phyloP scores from a whole-genome alignment of 768 basidiomycete species.

The Hypholoma sublateritium region DNA sequence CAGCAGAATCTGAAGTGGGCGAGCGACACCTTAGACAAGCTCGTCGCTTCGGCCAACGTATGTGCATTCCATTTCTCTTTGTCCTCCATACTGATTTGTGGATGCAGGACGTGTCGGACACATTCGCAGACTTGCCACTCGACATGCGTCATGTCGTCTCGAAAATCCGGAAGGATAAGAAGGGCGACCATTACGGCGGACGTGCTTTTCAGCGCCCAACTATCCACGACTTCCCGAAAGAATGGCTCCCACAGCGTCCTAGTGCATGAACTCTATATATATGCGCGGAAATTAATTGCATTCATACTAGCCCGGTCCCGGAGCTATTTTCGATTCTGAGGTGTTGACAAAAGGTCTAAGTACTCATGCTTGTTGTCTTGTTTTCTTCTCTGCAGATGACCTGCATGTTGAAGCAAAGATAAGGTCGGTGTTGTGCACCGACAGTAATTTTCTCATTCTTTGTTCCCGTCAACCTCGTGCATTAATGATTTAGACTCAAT shows the following conservation, averaged over 20 bases:
- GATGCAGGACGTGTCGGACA: slow-evolving; percentile 39
- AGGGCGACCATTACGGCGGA: slow-evolving; percentile 65
- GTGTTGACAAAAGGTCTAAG: background rate
- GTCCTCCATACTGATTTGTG: slow-evolving; percentile 1
- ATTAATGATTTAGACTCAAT: background rate
- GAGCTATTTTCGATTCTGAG: background rate
- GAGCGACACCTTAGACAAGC: slow-evolving; percentile 76
- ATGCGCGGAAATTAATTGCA: slow-evolving; percentile 7
- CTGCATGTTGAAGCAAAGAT: background rate
- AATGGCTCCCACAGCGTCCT: slow-evolving; percentile 64
- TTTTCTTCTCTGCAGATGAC: background rate
- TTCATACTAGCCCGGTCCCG: background rate
- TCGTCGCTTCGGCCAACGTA: slow-evolving; percentile 86
- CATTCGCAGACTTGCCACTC: slow-evolving; percentile 68
- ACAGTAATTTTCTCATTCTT: background rate
- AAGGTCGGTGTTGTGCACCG: background rate
- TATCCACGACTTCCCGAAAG: slow-evolving; percentile 78
- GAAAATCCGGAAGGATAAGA: slow-evolving; percentile 68
- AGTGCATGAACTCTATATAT: slow-evolving; percentile 10
- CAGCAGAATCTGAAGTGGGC: slow-evolving; percentile 95
- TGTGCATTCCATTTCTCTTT: slow-evolving; percentile 28
- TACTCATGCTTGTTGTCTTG: background rate
- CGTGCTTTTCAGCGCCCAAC: slow-evolving; percentile 57
- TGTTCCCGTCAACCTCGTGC: background rate
- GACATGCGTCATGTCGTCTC: slow-evolving; percentile 80